These are phyloP conservation scores for Blastobotrys mokoenaii DNA, from an alignment of 805 yeast genomes.

Conservation along the genomic window DNA sequence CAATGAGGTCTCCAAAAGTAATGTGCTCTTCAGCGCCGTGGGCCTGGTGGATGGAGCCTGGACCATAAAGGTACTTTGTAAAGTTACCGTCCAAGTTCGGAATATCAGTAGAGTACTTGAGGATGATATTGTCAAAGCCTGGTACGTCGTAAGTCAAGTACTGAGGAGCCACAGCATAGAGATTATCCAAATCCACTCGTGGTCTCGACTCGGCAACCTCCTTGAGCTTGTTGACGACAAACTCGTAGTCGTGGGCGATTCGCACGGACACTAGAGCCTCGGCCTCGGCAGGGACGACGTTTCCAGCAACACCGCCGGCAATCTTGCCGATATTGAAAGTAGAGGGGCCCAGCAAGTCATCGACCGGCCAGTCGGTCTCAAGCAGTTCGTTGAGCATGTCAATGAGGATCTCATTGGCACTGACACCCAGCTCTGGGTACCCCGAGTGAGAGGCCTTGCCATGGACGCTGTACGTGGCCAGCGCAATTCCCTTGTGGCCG, in stretches of 20 bases:
- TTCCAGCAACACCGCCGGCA: slow-evolving; percentile 54
- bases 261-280: slow-evolving; percentile 43
- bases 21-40: slow-evolving; percentile 52
- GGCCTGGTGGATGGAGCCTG: slow-evolving; percentile 56
- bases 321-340: slow-evolving; percentile 55
- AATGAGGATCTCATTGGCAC: slow-evolving; percentile 50
- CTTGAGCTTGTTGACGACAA: slow-evolving; percentile 32
- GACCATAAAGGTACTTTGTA: slow-evolving; percentile 53
- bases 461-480: slow-evolving; percentile 35
- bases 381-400: slow-evolving; percentile 41
- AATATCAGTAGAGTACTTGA: slow-evolving; percentile 48
- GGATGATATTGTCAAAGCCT: slow-evolving; percentile 48
- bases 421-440: slow-evolving; percentile 59
- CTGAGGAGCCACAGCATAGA: slow-evolving; percentile 32
- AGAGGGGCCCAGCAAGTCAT: slow-evolving; percentile 48
- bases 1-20: slow-evolving; percentile 36
- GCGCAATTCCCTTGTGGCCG: slow-evolving; percentile 58
- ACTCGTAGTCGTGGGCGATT: slow-evolving; percentile 40
- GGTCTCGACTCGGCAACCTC: slow-evolving; percentile 27
- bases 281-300: slow-evolving; percentile 56
- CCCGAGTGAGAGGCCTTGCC: slow-evolving; percentile 62
- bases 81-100: slow-evolving; percentile 36
- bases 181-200: slow-evolving; percentile 15
- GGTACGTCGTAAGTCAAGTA: slow-evolving; percentile 50
- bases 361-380: slow-evolving; percentile 38